Conservation (phyloP, 768 basidiomycete species). For the Collybiopsis confluens region DNA sequence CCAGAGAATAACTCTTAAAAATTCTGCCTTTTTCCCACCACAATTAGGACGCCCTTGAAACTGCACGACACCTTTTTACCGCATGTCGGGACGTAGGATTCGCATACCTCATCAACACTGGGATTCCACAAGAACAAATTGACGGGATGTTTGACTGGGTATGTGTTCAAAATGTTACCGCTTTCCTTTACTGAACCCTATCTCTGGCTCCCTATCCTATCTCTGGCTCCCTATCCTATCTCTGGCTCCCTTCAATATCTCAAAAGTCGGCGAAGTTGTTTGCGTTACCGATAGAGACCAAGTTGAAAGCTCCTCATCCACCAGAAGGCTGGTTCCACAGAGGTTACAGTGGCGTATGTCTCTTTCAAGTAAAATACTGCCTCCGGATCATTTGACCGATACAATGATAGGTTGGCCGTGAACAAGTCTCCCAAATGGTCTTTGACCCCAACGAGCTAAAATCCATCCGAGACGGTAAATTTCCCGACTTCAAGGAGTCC, state of each 20-base stretch:
- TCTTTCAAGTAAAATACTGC: not conserved
- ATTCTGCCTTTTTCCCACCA: not conserved
- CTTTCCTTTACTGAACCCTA: not conserved
- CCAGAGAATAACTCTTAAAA: no score
- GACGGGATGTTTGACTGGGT: constrained; percentile 23
- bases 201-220: not conserved
- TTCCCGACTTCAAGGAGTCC: constrained; percentile 32
- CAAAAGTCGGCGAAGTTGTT: constrained; percentile 19
- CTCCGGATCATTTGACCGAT: not conserved
- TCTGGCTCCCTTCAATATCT: no score
- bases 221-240: no score
- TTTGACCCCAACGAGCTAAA: constrained; percentile 22
- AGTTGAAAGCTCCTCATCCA: constrained; percentile 22
- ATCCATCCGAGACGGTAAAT: constrained; percentile 19
- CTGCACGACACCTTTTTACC: constrained; percentile 11
- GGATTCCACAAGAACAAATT: constrained; percentile 21
- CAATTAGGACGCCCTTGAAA: constrained; percentile 16
- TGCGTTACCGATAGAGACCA: constrained; percentile 17
- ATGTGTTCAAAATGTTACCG: constrained; percentile 1
- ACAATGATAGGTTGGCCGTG: constrained; percentile 14
- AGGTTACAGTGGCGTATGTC: constrained; percentile 19
- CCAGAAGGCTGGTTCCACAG: constrained; percentile 20
- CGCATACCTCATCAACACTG: constrained; percentile 25
- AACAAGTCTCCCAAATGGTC: constrained; percentile 20
- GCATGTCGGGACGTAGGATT: constrained; percentile 25